A percentile compares a stretch with the other conserved stretches of the same genome.
Conservation (phyloP, 768 basidiomycete genomes). For the Amanita rimosa region DNA sequence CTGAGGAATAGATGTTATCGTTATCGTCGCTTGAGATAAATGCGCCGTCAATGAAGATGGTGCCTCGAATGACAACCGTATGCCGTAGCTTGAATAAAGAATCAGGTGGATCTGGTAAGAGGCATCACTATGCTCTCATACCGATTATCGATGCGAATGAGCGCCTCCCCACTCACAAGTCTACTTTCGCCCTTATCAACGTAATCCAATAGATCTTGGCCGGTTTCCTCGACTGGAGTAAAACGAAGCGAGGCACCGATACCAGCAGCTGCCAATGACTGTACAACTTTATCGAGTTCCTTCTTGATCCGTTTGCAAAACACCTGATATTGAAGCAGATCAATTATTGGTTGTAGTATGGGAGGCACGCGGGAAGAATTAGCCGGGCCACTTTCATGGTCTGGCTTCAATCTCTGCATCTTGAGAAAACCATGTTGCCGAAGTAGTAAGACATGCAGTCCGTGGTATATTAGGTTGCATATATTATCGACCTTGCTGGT, state of each 20-base stretch:
- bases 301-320: slow-evolving; percentile 54
- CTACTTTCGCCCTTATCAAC: slow-evolving; percentile 27
- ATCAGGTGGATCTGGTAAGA: background rate
- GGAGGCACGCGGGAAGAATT: slow-evolving; percentile 23
- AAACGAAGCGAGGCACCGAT: slow-evolving; percentile 48
- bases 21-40: slow-evolving; percentile 67
- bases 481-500: slow-evolving; percentile 18
- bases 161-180: slow-evolving; percentile 58
- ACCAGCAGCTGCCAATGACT: slow-evolving; percentile 39
- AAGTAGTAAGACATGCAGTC: slow-evolving; percentile 53
- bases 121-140: slow-evolving; percentile 15
- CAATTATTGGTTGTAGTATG: slow-evolving; percentile 65
- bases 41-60: slow-evolving; percentile 73
- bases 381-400: slow-evolving; percentile 10
- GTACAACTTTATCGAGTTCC: slow-evolving; percentile 42
- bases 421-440: slow-evolving; percentile 45
- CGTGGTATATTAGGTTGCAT: slow-evolving; percentile 61
- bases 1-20: slow-evolving; percentile 67
- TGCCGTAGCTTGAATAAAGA: slow-evolving; percentile 39
- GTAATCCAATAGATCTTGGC: slow-evolving; percentile 43
- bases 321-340: slow-evolving; percentile 67
- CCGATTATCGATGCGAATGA: slow-evolving; percentile 63
- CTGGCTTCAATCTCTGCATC: slow-evolving; percentile 22
- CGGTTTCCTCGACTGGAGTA: slow-evolving; percentile 56
- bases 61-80: slow-evolving; percentile 66